phyloP scores from a whole-genome alignment of 176 grass and related monocot genomes.

The Bothriochloa decipiens region DNA sequence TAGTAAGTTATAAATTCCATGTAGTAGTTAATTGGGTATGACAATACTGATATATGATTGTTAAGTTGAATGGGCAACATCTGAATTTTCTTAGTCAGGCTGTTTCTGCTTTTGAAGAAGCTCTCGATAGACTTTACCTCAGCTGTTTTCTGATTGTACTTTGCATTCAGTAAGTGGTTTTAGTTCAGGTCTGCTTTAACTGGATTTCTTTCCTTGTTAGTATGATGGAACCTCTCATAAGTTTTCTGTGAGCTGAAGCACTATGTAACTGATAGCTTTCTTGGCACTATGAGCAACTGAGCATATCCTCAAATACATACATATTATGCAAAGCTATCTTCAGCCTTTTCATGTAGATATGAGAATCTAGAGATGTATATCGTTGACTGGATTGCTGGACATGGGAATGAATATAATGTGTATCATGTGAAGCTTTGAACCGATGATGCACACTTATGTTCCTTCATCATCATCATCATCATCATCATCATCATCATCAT shows the following conservation, averaged over 20 bases:
- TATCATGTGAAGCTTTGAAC: conserved; percentile 4
- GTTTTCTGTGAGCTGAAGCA: no score
- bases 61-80: background rate
- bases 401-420: conserved; percentile 2
- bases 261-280: background rate
- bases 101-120: background rate
- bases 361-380: background rate
- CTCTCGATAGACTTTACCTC: background rate
- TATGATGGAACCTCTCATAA: no score
- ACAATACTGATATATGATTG: background rate
- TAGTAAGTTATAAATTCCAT: conserved; percentile 2
- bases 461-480: no score
- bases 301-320: background rate
- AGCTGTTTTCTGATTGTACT: background rate
- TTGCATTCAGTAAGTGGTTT: background rate
- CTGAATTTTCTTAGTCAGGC: background rate
- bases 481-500: no score
- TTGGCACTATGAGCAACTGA: background rate
- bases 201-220: background rate
- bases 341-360: background rate
- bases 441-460: conserved; percentile 1
- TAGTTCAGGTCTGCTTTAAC: background rate
- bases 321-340: background rate
- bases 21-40: conserved; percentile 13
- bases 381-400: background rate